A percentile compares a stretch with the other conserved stretches of the same genome.
These are phyloP conservation scores for Gnomoniopsis smithogilvyi DNA, from an alignment of 2,329 filamentous ascomycete species.

Conservation along the genomic window DNA sequence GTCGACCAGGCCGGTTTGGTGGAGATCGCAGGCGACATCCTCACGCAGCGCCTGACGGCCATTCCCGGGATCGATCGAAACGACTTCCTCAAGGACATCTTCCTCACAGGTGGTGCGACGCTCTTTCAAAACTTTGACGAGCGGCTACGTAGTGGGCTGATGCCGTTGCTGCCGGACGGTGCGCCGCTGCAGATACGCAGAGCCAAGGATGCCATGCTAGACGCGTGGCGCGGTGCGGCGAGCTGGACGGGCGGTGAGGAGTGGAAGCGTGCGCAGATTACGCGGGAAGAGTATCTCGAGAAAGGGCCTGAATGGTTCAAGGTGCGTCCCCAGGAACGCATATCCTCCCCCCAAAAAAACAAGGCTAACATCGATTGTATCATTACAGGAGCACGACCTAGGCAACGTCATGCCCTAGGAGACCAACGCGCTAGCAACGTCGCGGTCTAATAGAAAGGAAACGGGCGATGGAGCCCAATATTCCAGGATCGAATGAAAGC, in stretches of 20 bases:
- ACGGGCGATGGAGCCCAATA: too few relatives aligned
- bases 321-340: constrained; percentile 55
- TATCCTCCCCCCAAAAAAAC: too few relatives aligned
- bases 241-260: constrained; percentile 67
- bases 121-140: constrained; percentile 86
- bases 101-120: constrained; percentile 91
- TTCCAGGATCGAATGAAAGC: too few relatives aligned
- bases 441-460: background rate
- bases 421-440: background rate
- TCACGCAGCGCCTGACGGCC: constrained; percentile 72
- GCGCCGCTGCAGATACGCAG: constrained; percentile 66
- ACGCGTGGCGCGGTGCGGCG: constrained; percentile 93
- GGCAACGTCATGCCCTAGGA: constrained; percentile 48
- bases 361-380: constrained; percentile 35
- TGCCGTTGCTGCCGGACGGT: constrained; percentile 67
- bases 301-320: constrained; percentile 94
- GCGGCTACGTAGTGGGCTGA: constrained; percentile 69
- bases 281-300: constrained; percentile 80
- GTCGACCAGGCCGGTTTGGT: constrained; percentile 91
- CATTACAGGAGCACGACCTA: constrained; percentile 51
- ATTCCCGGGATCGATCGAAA: constrained; percentile 51
- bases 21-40: constrained; percentile 86
- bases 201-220: constrained; percentile 73
- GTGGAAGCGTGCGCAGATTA: constrained; percentile 65
- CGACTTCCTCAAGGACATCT: constrained; percentile 78